A percentile compares a stretch with the other conserved stretches of the same genome.
Evolutionary conservation across 1,284 basidiomycete genomes (phyloP).

Genomic region (Moesziomyces sp.): DNA sequence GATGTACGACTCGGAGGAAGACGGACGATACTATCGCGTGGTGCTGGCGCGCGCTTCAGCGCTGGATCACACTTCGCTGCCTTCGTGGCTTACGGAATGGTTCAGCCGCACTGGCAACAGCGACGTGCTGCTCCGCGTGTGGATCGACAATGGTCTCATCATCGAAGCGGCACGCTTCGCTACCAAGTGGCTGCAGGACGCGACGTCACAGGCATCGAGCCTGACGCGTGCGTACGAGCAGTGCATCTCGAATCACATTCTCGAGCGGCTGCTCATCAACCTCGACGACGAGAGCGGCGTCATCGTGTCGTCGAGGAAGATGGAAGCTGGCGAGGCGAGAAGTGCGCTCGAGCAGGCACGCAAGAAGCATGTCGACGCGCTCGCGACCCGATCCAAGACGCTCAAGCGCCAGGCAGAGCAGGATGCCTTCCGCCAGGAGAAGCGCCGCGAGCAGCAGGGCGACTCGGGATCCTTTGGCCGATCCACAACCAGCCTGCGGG

Average conservation of each 20-base stretch:
- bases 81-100: constrained; percentile 40
- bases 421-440: constrained; percentile 39
- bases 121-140: constrained; percentile 38
- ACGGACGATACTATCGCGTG: constrained; percentile 75
- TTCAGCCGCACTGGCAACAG: constrained; percentile 30
- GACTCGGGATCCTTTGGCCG: constrained; percentile 5
- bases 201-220: constrained; percentile 7
- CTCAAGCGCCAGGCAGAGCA: constrained; percentile 45
- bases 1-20: constrained; percentile 75
- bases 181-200: constrained; percentile 19
- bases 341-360: constrained; percentile 24
- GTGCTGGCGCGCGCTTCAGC: constrained; percentile 66
- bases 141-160: constrained; percentile 30
- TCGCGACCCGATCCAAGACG: constrained; percentile 19
- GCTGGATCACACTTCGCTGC: constrained; percentile 20
- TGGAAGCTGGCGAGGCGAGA: constrained; percentile 15
- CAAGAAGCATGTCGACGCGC: constrained; percentile 27
- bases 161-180: constrained; percentile 39
- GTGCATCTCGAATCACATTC: constrained; percentile 31
- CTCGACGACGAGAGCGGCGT: constrained; percentile 23
- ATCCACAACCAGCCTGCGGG: constrained; percentile 8
- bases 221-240: constrained; percentile 23
- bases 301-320: constrained; percentile 15
- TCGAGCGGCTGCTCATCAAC: constrained; percentile 39
- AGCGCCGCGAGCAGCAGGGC: constrained; percentile 36